Evolutionary conservation across 1,284 basidiomycete species (phyloP).

Genomic region (Neolentinus lepideus): DNA sequence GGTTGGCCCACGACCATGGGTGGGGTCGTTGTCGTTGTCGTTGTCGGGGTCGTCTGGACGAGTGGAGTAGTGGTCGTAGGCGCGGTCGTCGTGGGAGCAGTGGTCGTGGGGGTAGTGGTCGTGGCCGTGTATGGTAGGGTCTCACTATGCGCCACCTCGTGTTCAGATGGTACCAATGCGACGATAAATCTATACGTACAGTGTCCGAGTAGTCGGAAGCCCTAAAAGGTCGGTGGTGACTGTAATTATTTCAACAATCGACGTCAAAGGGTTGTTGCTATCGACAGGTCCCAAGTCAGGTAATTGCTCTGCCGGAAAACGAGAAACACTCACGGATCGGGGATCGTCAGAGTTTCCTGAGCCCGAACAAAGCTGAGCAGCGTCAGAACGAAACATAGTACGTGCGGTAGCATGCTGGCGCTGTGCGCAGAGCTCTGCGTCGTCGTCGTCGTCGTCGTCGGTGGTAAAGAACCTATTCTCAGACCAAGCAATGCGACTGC

Average conservation of each 20-base stretch:
- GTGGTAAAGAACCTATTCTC: background rate
- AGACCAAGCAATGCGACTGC: background rate
- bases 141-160: background rate
- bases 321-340: background rate
- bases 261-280: background rate
- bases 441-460: background rate
- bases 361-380: background rate
- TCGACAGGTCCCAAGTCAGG: background rate
- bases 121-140: slow-evolving; percentile 13
- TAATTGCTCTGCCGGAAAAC: background rate
- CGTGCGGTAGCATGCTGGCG: background rate
- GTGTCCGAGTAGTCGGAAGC: slow-evolving; percentile 31
- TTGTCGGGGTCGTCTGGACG: slow-evolving; percentile 12
- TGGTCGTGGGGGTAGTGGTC: slow-evolving; percentile 16
- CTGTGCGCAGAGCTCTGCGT: background rate
- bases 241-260: slow-evolving; percentile 44
- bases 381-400: background rate
- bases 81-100: slow-evolving; percentile 17
- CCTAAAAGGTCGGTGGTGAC: slow-evolving; percentile 37
- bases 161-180: background rate
- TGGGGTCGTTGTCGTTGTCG: slow-evolving; percentile 31
- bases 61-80: slow-evolving; percentile 17
- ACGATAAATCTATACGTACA: slow-evolving; percentile 28
- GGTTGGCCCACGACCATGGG: slow-evolving; percentile 47
- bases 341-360: background rate